Evolutionary conservation across 1,284 basidiomycete genomes (phyloP).

Genomic region (Ceratobasidium sp.): DNA sequence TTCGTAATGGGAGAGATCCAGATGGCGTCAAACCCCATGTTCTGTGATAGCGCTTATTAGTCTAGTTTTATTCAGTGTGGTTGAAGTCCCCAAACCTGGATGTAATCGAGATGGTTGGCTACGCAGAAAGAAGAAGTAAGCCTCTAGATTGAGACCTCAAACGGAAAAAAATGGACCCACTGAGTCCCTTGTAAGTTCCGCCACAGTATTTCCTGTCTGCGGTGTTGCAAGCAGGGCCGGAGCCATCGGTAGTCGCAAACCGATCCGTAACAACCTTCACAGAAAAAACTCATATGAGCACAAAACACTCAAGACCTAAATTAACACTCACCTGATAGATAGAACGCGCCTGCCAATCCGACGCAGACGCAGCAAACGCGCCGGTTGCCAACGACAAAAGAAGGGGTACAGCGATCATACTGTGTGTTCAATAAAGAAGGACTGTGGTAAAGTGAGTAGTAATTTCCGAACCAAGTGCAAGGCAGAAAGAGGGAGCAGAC

Average conservation of each 20-base stretch:
- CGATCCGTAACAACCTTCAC: slow-evolving; percentile 47
- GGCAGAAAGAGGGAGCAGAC: not conserved
- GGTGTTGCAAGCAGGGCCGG: slow-evolving; percentile 47
- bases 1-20: slow-evolving; percentile 59
- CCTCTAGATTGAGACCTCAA: not conserved
- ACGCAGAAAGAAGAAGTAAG: not conserved
- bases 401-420: slow-evolving; percentile 36
- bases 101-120: slow-evolving; percentile 52
- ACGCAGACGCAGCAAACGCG: slow-evolving; percentile 49
- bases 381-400: slow-evolving; percentile 34
- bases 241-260: slow-evolving; percentile 46
- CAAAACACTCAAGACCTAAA: not conserved
- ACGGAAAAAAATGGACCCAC: slow-evolving; percentile 25
- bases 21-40: slow-evolving; percentile 54
- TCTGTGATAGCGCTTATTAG: not conserved
- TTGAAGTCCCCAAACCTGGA: slow-evolving; percentile 43
- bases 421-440: slow-evolving; percentile 12
- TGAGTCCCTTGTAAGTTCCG: slow-evolving; percentile 50
- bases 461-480: not conserved
- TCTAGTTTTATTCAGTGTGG: not conserved
- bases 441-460: slow-evolving; percentile 20
- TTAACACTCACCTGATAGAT: slow-evolving; percentile 51
- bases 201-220: slow-evolving; percentile 50
- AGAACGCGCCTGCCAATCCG: slow-evolving; percentile 52
- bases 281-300: not conserved